Evolutionary conservation across 768 basidiomycete genomes (phyloP), one percentile per base, ranked within the genome.

Genomic region (Suillus ampliporus): DNA sequence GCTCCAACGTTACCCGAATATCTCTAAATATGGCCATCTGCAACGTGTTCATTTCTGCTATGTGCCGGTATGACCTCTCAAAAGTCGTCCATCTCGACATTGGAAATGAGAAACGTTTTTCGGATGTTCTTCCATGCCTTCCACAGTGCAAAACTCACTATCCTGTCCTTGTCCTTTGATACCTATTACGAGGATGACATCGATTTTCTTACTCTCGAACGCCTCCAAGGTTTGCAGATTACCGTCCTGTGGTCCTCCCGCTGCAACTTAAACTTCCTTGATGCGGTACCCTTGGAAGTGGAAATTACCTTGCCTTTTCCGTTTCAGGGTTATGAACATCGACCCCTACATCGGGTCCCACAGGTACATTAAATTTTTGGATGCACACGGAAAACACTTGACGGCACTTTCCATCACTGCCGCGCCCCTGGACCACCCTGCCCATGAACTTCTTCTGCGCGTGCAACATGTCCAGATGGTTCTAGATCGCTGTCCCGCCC

Each of bases 361-460:
- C 40, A 34, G n/a, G 19, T 59, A 47, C 26, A 28, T 44, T n/a
- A 38, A 58, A 8, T 11, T 58, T 31, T 57, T 61, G 28, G 41
- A 21, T 23, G 34, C 10, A 19, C 57, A 62, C 19, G 46, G 54
- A n/a, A 21, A n/a, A 34, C 19, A 21, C 19, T 6, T 61, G 35
- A 34, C 52, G 35, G 17, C 56, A 41, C 43, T 61, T 34, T 37
- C 61, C 44, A 31, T 60, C 3, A 57, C 61, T 44, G 43, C 46
- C 11, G n/a, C n/a, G n/a, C 48, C 48, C 28, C 17, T 50, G 2
- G 17, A 50, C 48, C 15, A 2, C 26, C 9, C 2, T 2, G 17
- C 28, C 11, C 5, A 11, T 19, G 28, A 31, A 28, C 48, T 17
- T 28, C 15, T 28, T 50, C 48, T 50, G 28, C 15, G 13, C 10